Base-by-base conservation (phyloP, 768 basidiomycete genomes). In the Leccinum sublutescens region DNA sequence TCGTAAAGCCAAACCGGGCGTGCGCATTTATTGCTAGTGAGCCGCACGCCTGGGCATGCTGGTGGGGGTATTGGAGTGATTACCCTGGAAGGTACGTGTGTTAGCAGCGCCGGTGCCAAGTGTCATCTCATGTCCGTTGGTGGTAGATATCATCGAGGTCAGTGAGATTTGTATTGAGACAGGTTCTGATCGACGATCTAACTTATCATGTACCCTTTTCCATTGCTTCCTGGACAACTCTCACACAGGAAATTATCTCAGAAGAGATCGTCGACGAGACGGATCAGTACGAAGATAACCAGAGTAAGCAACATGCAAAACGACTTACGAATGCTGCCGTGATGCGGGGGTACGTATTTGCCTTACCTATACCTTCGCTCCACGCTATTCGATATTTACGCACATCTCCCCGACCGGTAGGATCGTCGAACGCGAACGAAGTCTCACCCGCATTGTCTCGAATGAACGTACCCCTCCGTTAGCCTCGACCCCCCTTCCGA, bases 211-310 rank as follows among this genome's bases (percentile, higher is more conserved):
- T 9, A 21, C 40, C 19, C 17, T 52, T 56, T 50, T 11, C 50
- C 14, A 27, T 47, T 47, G 51, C 17, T 2, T 14, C 10, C 12
- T 27, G 54, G 55, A 5, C 56, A 36, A 56, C 47, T 29, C 43
- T 55, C 60, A 71, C 69, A 62, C 74, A 92, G 82, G 95, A 96
- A 81, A 97, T 98, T 62, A 92, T 98, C 19, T 88, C 90, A 0
- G 94, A 97, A 75, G 95, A 97, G 71, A 96, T 97, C 55, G 89
- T 96, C 31, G 95, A 96, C 67, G 95, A 97, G 74, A 96, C 94
- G 2, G 95, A 97, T 74, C 81, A 86, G 27, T 95, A 89, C 65
- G 86, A 91, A 63, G 91, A 93, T 64, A 97, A 96, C 68, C 86
- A 86, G 51, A 87, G 85, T 54, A 95, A 94, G 69, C 81, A 80